These are phyloP conservation scores for Blastocrithidia nonstop DNA, from an alignment of 208 protist genomes.

Conservation along the genomic window DNA sequence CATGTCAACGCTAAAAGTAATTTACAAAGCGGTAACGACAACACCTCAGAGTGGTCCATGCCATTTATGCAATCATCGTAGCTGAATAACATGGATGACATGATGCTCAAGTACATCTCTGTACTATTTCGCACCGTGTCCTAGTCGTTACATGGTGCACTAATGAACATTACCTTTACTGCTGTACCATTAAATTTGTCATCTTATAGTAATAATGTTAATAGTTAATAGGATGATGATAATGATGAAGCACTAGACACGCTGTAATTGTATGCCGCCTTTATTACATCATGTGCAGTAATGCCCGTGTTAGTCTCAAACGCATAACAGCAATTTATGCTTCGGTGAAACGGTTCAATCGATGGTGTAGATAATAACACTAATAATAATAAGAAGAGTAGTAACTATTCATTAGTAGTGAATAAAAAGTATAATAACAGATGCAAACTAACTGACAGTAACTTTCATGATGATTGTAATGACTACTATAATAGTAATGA, in stretches of 20 bases:
- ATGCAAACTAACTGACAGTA: no score
- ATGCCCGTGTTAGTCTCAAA: slow-evolving; percentile 70
- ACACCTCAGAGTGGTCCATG: no score
- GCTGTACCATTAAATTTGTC: not conserved
- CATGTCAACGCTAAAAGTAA: no score
- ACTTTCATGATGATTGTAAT: not conserved
- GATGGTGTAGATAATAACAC: slow-evolving; percentile 13
- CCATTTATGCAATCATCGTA: slow-evolving; percentile 76
- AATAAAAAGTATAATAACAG: no score
- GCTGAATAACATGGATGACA: slow-evolving; percentile 83
- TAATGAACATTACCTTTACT: slow-evolving; percentile 20
- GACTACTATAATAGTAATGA: not conserved
- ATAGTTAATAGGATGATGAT: no score
- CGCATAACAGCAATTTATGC: slow-evolving; percentile 79
- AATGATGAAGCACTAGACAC: no score
- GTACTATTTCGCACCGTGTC: slow-evolving; percentile 76
- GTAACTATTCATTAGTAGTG: no score
- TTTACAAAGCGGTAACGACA: no score
- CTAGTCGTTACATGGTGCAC: slow-evolving; percentile 45
- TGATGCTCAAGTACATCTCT: slow-evolving; percentile 81
- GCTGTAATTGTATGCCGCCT: slow-evolving; percentile 45
- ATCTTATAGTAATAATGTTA: not conserved
- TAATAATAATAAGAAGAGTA: not conserved
- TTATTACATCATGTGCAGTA: slow-evolving; percentile 56
- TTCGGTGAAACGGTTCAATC: slow-evolving; percentile 57